Conservation (phyloP, 2,329 filamentous ascomycete species). For the Calonectria leucothoes region DNA sequence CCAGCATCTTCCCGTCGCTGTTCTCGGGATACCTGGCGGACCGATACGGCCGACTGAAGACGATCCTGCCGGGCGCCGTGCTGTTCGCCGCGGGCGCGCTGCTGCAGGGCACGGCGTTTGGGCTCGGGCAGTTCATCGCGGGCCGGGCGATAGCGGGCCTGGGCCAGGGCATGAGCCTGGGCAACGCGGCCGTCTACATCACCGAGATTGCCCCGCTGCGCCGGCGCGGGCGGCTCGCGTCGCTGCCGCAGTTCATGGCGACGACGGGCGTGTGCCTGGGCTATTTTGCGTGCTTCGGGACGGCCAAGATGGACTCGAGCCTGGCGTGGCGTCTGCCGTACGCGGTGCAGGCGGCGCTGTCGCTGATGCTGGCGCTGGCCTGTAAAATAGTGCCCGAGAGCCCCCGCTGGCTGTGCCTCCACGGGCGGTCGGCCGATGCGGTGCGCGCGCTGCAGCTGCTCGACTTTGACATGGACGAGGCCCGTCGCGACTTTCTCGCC, state of each 20-base stretch:
- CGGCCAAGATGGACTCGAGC: background rate
- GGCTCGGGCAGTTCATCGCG: slow-evolving; percentile 63
- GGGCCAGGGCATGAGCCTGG: slow-evolving; percentile 69
- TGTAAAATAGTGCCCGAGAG: background rate
- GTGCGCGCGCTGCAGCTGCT: slow-evolving; percentile 53
- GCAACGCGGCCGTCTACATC: slow-evolving; percentile 69
- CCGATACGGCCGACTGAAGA: slow-evolving; percentile 58
- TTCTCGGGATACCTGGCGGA: slow-evolving; percentile 67
- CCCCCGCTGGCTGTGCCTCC: slow-evolving; percentile 6
- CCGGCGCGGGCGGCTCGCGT: slow-evolving; percentile 61
- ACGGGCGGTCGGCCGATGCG: slow-evolving; percentile 55
- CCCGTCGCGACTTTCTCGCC: slow-evolving; percentile 58
- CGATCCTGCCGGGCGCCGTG: slow-evolving; percentile 53
- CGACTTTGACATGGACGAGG: slow-evolving; percentile 56
- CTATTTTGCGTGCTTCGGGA: slow-evolving; percentile 11
- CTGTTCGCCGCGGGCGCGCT: slow-evolving; percentile 64
- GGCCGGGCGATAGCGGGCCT: slow-evolving; percentile 68
- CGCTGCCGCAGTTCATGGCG: slow-evolving; percentile 64
- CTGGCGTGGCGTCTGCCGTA: background rate
- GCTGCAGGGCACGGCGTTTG: slow-evolving; percentile 60
- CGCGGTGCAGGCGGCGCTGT: background rate
- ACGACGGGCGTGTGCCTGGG: slow-evolving; percentile 58
- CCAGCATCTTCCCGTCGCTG: slow-evolving; percentile 67
- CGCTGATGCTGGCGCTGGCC: slow-evolving; percentile 11
- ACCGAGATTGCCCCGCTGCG: slow-evolving; percentile 69